Base-by-base conservation (phyloP, 441 rosid species). In the Daphne laureola region DNA sequence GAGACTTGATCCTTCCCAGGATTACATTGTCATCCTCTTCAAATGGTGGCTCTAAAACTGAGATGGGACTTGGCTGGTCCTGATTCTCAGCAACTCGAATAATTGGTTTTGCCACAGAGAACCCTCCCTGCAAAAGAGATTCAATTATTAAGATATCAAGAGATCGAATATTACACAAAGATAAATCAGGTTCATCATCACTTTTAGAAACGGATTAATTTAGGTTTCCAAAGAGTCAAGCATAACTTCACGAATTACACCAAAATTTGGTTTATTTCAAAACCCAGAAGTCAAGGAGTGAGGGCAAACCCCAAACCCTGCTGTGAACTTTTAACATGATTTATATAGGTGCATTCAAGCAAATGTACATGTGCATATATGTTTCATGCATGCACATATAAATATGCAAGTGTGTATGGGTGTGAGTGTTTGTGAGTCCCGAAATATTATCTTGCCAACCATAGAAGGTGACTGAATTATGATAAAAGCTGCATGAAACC, bases 21-120 rank as follows among this genome's bases (percentile, higher is more conserved):
- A 61, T 65, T 53, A 55, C 17, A 55, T 44, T 68, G 67, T 70
- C 78, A 67, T 85, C 90, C 65, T 93, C 96, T 56, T 81, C 87
- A 58, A 83, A 90, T 40, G 76, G 78, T 0, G 77, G 82, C 43
- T 90, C 93, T 57, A 93, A 66, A 78, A 93, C 99, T n/a, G 96
- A 90, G 59, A 80, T 70, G 26, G 97, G 99, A 66, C 97, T 93
- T 26, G 93, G 96, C 66, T 93, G 96, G 70, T 90, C 93, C 61
- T 73, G 91, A 79, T 76, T 90, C 68, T 79, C 95, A 52, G 63
- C 72, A 25, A 56, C 51, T 49, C 68, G 52, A 61, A 70, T 52
- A 44, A 54, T 46, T 49, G 73, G 67, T 67, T 77, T 89, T 12
- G 82, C 67, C 43, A 79, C 69, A 38, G 81, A 69, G 54, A 76